Conservation (phyloP, 2,329 filamentous ascomycete genomes). For the Penicillium sp. region DNA sequence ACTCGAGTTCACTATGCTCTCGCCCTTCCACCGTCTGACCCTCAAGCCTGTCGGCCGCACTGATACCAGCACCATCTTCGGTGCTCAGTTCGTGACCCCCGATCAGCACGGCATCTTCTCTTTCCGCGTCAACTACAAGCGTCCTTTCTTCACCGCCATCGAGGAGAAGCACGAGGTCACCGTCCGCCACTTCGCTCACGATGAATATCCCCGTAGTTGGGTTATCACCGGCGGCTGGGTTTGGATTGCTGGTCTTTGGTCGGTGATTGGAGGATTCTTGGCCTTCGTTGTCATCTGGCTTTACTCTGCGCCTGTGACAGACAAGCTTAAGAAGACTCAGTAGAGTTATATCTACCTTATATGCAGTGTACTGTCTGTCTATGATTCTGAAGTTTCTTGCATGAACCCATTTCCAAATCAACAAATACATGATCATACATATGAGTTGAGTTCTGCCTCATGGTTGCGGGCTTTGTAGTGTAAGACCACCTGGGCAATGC, state of each 20-base stretch:
- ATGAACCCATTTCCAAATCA: slow-evolving; percentile 2
- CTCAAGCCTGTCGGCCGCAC: slow-evolving; percentile 63
- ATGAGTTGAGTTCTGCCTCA: background rate
- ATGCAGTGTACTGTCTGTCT: slow-evolving; percentile 27
- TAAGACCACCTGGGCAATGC: too few species aligned
- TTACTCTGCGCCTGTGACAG: slow-evolving; percentile 63
- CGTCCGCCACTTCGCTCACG: slow-evolving; percentile 93
- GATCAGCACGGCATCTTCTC: slow-evolving; percentile 99
- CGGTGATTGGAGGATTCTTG: slow-evolving; percentile 81
- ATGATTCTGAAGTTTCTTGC: slow-evolving; percentile 28
- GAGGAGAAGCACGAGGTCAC: slow-evolving; percentile 96
- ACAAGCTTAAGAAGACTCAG: slow-evolving; percentile 53
- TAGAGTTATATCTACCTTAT: slow-evolving; percentile 20
- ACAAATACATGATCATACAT: slow-evolving; percentile 1
- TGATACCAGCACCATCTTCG: slow-evolving; percentile 71
- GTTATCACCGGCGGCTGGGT: slow-evolving; percentile 90
- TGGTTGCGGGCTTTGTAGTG: too few species aligned
- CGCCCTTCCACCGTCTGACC: slow-evolving; percentile 87
- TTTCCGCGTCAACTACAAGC: slow-evolving; percentile 96
- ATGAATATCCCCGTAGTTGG: slow-evolving; percentile 92
- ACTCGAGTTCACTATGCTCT: slow-evolving; percentile 98
- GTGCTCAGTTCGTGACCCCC: slow-evolving; percentile 75
- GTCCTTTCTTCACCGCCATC: slow-evolving; percentile 83
- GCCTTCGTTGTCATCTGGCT: slow-evolving; percentile 87
- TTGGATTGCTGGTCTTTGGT: slow-evolving; percentile 86